Evolutionary conservation across 371 early-diverging fungal genomes (phyloP), one percentile per base, ranked within the genome.

Genomic region (Apophysomyces variabilis): DNA sequence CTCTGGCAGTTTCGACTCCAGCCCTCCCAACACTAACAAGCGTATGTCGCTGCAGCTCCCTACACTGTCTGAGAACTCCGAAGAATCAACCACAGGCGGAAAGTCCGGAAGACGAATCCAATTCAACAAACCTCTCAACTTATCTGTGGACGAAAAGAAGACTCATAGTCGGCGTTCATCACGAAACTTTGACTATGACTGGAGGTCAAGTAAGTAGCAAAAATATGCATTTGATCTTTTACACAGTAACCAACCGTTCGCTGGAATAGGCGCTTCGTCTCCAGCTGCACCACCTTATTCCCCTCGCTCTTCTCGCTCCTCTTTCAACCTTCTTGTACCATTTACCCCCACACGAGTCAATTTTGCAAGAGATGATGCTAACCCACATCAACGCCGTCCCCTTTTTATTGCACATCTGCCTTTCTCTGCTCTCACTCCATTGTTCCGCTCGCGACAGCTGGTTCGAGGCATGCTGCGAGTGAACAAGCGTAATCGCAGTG

Each of bases 401-500:
- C 58, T 87, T 41, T 87, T 87, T 50, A 82, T 79, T 66, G 85
- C 87, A 21, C 87, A 87, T 65, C 59, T 87, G 58, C 84, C 87
- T 5, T 87, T 85, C 59, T 84, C 85, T 7, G 85, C 84, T 11
- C 67, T 87, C 41, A 79, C 83, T 14, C 77, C 85, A 0, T 66
- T 87, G 5, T 75, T 83, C 64, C 77, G 78, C 36, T 62, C 75
- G 4, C 74, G 83, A 26, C 85, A 77, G 66, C 68, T 76, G 38
- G 82, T 85, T 7, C 82, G 88, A 45, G 97, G 95, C 57, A 76
- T 86, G 21, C 65, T 96, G 44, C 88, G 97, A 58, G 89, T 95
- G 70, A 96, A 93, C 83, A 92, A 92, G 47, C 84, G 89, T 64
- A 90, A 91, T 69, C 85, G 92, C 46, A 85, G 83, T 61, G 94